A percentile compares a stretch with the other conserved stretches of the same genome.
phyloP scores from a whole-genome alignment of 2,329 filamentous ascomycete genomes.

The Curvularia sp. region DNA sequence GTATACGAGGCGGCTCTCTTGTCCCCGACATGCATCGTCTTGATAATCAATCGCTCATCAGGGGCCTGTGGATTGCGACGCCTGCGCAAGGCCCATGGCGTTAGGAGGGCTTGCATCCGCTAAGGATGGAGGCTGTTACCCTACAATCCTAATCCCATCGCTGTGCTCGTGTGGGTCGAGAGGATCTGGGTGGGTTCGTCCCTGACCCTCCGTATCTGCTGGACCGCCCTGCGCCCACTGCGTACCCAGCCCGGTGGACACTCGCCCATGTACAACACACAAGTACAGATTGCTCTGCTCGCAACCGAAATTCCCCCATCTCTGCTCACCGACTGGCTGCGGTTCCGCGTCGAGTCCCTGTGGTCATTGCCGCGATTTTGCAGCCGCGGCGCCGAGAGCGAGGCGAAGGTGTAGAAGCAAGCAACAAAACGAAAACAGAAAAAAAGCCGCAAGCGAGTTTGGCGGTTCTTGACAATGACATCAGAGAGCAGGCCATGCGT shows the following conservation, averaged over 20 bases:
- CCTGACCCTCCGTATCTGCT: conserved; percentile 15
- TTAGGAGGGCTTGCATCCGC: not conserved
- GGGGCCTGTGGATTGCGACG: conserved; percentile 9
- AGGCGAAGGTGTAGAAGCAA: not conserved
- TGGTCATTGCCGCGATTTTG: not conserved
- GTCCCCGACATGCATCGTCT: not conserved
- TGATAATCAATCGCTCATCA: not conserved
- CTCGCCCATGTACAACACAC: not conserved
- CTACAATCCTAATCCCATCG: not conserved
- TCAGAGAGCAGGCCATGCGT: conserved; percentile 2
- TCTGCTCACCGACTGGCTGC: not conserved
- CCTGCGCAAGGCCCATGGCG: conserved; percentile 11
- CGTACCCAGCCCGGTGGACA: conserved; percentile 3
- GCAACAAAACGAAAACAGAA: not conserved
- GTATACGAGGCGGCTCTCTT: not conserved
- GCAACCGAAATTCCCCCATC: not conserved
- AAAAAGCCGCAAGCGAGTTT: not conserved
- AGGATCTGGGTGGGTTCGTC: conserved; percentile 8
- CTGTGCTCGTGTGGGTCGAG: conserved; percentile 9
- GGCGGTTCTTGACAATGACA: not conserved
- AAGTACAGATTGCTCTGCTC: not conserved
- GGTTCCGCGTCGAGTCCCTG: not conserved
- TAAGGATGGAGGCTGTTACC: not conserved
- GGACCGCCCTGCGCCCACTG: conserved; percentile 2
- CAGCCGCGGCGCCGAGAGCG: not conserved